Base-by-base conservation (phyloP, 108 stramenopile genomes). In the Conticribra guillardii region DNA sequence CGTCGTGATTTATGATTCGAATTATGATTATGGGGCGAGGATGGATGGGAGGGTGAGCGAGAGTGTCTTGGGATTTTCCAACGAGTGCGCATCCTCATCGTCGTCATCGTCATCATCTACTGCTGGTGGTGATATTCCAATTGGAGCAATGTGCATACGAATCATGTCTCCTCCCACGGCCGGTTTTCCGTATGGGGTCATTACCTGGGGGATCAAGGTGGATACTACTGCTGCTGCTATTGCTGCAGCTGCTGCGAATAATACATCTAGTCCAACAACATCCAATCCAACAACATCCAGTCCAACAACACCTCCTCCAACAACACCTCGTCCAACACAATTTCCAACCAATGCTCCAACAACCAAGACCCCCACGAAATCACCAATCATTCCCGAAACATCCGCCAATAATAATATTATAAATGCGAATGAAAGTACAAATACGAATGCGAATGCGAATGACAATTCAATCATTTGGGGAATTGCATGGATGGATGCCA, bases 1-100 rank as follows among this genome's bases (percentile, higher is more conserved):
- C 0, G 3, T 22, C 19, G 61, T 67, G 17, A 73, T 80, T 23
- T 80, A 73, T 47, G 79, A 80, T 63, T 73, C 71, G 30, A 73
- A 80, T 48, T 80, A 73, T 21, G 79, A 80, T 30, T 45, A 71
- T n/a, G 16, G n/a, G 7, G 55, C 60, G 45, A 50, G 71, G 37
- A 19, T 63, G 50, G 60, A 62, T 11, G 60, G 71, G 34, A 73
- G 73, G 47, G 44, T 41, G 2, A 8, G 50, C 26, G 53, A 21
- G 0, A 58, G 55, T 28, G 58, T 63, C 28, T 44, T 76, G 60
- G 23, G 46, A 14, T 55, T 60, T 48, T 50, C 62, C 28, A 32
- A 62, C 29, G 17, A 27, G 5, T 63, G 62, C 26, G n/a, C n/a
- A n/a, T n/a, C n/a, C n/a, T n/a, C n/a, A n/a, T n/a, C n/a, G n/a